Evolutionary conservation across 2,329 filamentous ascomycete species (phyloP).

Genomic region (Aspergillus proliferans): DNA sequence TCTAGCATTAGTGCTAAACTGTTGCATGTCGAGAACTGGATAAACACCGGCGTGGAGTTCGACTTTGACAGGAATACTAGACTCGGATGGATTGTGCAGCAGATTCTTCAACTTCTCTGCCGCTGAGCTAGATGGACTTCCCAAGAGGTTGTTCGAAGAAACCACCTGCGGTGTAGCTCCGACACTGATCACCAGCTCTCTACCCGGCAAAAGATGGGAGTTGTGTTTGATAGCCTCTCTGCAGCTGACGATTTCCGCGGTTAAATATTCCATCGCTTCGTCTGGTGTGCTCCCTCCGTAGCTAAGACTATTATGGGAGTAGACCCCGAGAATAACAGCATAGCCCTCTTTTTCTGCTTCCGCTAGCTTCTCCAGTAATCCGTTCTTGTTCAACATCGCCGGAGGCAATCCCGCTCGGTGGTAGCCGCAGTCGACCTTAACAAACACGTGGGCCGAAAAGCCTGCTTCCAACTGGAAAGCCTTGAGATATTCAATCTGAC

Average conservation of each 20-base stretch:
- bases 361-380: conserved; percentile 22
- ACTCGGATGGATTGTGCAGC: conserved; percentile 10
- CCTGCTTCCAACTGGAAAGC: conserved; percentile 41
- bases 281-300: conserved; percentile 53
- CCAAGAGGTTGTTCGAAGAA: conserved; percentile 55
- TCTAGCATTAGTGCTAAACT: conserved; percentile 64
- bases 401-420: conserved; percentile 62
- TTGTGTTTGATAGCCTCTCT: conserved; percentile 22
- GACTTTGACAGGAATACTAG: conserved; percentile 36
- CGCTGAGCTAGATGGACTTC: conserved; percentile 28
- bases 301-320: conserved; percentile 67
- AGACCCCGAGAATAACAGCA: conserved; percentile 56
- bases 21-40: conserved; percentile 69
- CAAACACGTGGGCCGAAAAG: conserved; percentile 51
- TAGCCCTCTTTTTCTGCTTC: conserved; percentile 20
- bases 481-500: conserved; percentile 51
- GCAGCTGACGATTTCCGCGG: conserved; percentile 52
- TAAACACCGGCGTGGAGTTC: conserved; percentile 75
- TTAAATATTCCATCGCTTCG: conserved; percentile 55
- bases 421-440: conserved; percentile 71
- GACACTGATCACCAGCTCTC: conserved; percentile 55
- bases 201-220: conserved; percentile 7
- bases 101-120: conserved; percentile 21
- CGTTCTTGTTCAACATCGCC: conserved; percentile 35
- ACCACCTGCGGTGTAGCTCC: conserved; percentile 72